These are phyloP conservation scores for Lodderomyces theae DNA, from an alignment of 1,139 yeast genomes.

Conservation along the genomic window DNA sequence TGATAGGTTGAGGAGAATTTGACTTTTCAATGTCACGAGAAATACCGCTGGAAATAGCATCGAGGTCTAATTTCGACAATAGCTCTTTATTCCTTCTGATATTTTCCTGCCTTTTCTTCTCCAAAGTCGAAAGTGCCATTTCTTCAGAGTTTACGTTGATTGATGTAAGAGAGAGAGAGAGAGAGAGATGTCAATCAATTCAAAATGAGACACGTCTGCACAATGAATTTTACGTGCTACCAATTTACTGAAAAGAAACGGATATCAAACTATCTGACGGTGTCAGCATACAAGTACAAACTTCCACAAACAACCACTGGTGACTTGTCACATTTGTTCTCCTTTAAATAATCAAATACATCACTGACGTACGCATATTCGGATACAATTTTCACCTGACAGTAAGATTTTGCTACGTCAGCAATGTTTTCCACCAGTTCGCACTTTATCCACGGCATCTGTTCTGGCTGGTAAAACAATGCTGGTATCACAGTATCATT, in stretches of 20 bases:
- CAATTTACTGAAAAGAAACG: too few species aligned
- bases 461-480: conserved; percentile 65
- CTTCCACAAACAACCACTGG: conserved; percentile 72
- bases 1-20: conserved; percentile 13
- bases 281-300: conserved; percentile 70
- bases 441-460: conserved; percentile 89
- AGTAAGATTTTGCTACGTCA: conserved; percentile 6
- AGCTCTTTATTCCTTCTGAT: conserved; percentile 43
- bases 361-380: conserved; percentile 12
- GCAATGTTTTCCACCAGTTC: conserved; percentile 28
- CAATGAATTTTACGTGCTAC: not conserved
- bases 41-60: conserved; percentile 32
- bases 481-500: conserved; percentile 62
- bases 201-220: not conserved
- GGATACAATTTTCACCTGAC: conserved; percentile 24
- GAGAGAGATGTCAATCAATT: not conserved
- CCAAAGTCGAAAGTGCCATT: conserved; percentile 54
- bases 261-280: not conserved
- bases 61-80: conserved; percentile 37
- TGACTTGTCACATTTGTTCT: conserved; percentile 22
- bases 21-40: conserved; percentile 21
- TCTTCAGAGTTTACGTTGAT: not conserved
- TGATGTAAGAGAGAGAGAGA: not conserved
- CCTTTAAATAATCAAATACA: conserved; percentile 18
- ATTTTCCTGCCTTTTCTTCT: conserved; percentile 61